Percentiles rank a stretch among this genome's conserved stretches.
Conservation (phyloP, 495 filamentous ascomycete genomes). For the Aspergillus carlsbadensis region DNA sequence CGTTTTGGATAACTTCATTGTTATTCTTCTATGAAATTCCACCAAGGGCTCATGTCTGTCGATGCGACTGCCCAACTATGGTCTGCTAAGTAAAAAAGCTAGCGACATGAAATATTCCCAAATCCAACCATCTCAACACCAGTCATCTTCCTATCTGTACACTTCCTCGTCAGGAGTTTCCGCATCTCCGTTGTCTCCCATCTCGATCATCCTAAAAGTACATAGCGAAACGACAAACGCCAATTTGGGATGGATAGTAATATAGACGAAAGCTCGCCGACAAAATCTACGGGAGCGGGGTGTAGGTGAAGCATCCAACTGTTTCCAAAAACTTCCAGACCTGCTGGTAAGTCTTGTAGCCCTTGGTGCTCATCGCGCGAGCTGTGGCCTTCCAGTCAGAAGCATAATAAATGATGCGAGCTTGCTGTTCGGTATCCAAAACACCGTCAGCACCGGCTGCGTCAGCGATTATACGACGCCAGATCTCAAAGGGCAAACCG, state of each 20-base stretch:
- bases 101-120: neutral
- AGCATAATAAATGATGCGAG: conserved; percentile 26
- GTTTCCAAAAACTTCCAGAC: conserved; percentile 36
- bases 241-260: neutral
- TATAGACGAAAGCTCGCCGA: neutral
- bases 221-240: neutral
- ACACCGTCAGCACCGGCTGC: conserved; percentile 31
- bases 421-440: conserved; percentile 35
- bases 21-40: too few relatives aligned
- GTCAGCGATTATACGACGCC: conserved; percentile 35
- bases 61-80: neutral
- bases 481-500: conserved; percentile 30
- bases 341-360: conserved; percentile 28
- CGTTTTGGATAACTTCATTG: too few relatives aligned
- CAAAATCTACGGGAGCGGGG: conserved; percentile 8
- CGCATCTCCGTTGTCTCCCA: neutral
- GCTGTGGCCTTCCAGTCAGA: conserved; percentile 26
- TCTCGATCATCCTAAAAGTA: neutral
- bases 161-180: neutral
- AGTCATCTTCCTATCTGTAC: neutral
- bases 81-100: neutral
- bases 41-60: too few relatives aligned
- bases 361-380: conserved; percentile 26
- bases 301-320: conserved; percentile 32
- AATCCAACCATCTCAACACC: neutral